Conservation (phyloP, 352 stramenopile genomes). For the Phytophthora crassamura region DNA sequence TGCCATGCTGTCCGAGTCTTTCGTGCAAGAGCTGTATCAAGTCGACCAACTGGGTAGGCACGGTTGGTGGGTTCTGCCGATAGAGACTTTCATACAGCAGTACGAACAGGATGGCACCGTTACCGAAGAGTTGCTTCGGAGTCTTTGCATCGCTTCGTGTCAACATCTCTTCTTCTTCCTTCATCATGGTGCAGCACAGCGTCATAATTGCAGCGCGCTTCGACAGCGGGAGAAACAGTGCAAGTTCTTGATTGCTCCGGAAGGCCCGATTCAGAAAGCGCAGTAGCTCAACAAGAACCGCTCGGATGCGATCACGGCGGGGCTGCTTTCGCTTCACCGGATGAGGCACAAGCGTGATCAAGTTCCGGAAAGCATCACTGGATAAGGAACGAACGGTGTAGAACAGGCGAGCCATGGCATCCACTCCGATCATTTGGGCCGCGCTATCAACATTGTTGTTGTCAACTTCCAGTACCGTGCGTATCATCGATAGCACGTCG, state of each 20-base stretch:
- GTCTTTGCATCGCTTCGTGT: conserved; percentile 52
- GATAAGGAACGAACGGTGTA: conserved; percentile 47
- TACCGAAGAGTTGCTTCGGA: conserved; percentile 53
- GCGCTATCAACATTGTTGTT: not conserved
- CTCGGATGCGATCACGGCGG: conserved; percentile 54
- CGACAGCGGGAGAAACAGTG: conserved; percentile 16
- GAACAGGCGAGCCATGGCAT: conserved; percentile 42
- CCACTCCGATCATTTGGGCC: conserved; percentile 30
- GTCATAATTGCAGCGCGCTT: conserved; percentile 51
- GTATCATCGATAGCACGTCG: conserved; percentile 50
- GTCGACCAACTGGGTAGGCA: conserved; percentile 20
- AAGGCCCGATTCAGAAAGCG: conserved; percentile 47
- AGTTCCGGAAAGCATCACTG: conserved; percentile 37
- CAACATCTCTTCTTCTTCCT: conserved; percentile 70
- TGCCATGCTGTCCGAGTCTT: conserved; percentile 50
- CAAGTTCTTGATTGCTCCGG: conserved; percentile 8
- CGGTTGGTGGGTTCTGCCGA: not conserved
- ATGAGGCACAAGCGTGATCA: conserved; percentile 41
- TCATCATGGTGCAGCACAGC: conserved; percentile 63
- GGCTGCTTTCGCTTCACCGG: conserved; percentile 55
- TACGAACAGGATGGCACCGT: conserved; percentile 61
- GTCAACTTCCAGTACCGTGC: conserved; percentile 25
- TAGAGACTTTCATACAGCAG: conserved; percentile 43
- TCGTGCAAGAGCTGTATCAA: conserved; percentile 54
- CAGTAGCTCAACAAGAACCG: conserved; percentile 48